Evolutionary conservation across 148 eudicot genomes (phyloP), one percentile per base, ranked within the genome.

Genomic region (Nepenthes gracilis): DNA sequence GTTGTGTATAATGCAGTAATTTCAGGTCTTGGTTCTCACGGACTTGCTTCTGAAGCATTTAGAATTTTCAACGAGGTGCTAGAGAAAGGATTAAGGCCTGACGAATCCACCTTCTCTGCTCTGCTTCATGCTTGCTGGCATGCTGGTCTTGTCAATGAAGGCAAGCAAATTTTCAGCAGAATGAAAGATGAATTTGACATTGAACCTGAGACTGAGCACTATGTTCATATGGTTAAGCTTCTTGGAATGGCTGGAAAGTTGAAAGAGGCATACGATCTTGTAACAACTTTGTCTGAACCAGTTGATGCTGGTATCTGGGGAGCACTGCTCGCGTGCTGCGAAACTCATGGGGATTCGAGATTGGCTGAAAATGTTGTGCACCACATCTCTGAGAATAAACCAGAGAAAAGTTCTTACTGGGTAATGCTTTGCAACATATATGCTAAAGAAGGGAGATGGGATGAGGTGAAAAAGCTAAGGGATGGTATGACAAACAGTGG

Each of bases 261-360:
- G 62, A 78, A 80, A 50, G 87, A 90, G 75, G 92, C 97, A 37
- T 81, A 81, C 61, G 57, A 54, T 53, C 76, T 87, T 53, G 54
- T 87, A 33, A 48, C 63, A n/a, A 66, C 73, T 14, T 64, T 85
- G 73, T 60, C 79, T 32, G 71, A 71, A 65, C 88, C 86, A 8
- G 79, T 87, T 61, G 83, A 87, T 66, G 71, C 79, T 32, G 75
- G 92, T 55, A 65, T 90, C 54, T 85, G 89, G 92, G 97, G 97
- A 63, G 97, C 97, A 38, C 78, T 90, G 56, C 66, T 90, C 35
- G 80, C 89, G 15, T 81, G 97, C 61, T 90, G 95, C 72, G 83
- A 87, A 73, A 75, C 67, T 73, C 75, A 78, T 62, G 80, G 85
- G 58, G 78, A 85, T 66, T 67, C 78, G 43, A 65, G 72, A 55